Conservation (phyloP, 495 filamentous ascomycete species). For the Podospora pseudopauciseta region DNA sequence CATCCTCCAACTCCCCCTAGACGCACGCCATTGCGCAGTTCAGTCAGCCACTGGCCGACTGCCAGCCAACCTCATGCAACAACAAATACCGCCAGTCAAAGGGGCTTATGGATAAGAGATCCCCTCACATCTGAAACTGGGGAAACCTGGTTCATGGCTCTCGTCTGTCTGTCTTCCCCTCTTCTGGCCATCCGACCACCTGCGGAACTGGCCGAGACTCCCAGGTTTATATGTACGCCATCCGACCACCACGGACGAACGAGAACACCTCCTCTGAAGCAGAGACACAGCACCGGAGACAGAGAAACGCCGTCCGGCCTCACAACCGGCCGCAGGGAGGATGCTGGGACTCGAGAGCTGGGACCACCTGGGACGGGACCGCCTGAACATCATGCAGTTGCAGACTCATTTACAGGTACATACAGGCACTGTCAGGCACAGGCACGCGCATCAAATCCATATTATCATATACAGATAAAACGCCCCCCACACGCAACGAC, state of each 20-base stretch:
- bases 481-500: background rate
- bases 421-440: background rate
- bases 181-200: background rate
- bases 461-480: background rate
- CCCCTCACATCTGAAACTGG: background rate
- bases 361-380: background rate
- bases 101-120: conserved; percentile 1
- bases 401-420: too few relatives aligned
- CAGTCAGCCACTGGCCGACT: background rate
- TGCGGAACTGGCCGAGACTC: conserved; percentile 11
- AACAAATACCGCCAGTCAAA: background rate
- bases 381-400: background rate
- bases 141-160: background rate
- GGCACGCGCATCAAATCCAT: background rate
- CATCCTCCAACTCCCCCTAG: conserved; percentile 29
- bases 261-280: background rate
- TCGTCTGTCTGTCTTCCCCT: background rate
- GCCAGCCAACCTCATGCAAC: conserved; percentile 15
- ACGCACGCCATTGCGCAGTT: conserved; percentile 2
- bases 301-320: conserved; percentile 8
- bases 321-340: conserved; percentile 1
- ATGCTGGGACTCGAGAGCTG: background rate
- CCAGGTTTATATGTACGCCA: background rate
- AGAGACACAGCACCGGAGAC: conserved; percentile 2
- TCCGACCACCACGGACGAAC: conserved; percentile 6